Percentiles rank a stretch among this genome's conserved stretches.
Conservation (phyloP, 177 flowering plant species). For the Vitis hybrid region DNA sequence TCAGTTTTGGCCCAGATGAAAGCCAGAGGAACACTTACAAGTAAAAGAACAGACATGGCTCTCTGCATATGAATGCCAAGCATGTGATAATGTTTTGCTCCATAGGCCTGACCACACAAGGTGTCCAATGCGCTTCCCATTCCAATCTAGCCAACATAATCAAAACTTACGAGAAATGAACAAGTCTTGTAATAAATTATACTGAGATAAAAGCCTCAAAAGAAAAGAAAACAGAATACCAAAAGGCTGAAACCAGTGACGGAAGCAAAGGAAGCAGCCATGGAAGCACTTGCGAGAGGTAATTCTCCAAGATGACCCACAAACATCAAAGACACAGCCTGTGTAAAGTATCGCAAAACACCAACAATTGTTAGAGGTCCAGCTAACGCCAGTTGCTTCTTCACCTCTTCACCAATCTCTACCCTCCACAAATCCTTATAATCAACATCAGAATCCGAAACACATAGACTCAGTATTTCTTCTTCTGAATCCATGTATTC, state of each 20-base stretch:
- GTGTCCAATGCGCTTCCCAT: slow-evolving; percentile 33
- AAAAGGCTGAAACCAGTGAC: slow-evolving; percentile 37
- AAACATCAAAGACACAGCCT: slow-evolving; percentile 43
- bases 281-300: slow-evolving; percentile 40
- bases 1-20: slow-evolving; percentile 20
- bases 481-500: too few relatives aligned
- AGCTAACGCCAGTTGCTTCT: slow-evolving; percentile 40
- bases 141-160: slow-evolving; percentile 18
- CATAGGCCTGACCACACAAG: slow-evolving; percentile 28
- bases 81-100: slow-evolving; percentile 28
- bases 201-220: too few relatives aligned
- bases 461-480: too few relatives aligned
- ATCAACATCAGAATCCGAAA: too few relatives aligned
- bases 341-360: slow-evolving; percentile 22
- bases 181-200: too few relatives aligned
- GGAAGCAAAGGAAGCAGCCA: slow-evolving; percentile 43
- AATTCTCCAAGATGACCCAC: slow-evolving; percentile 52
- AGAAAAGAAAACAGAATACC: slow-evolving; percentile 10
- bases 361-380: slow-evolving; percentile 34
- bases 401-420: slow-evolving; percentile 30
- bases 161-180: too few relatives aligned
- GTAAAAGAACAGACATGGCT: slow-evolving; percentile 21
- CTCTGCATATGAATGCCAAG: slow-evolving; percentile 26
- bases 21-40: slow-evolving; percentile 21
- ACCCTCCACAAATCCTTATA: slow-evolving; percentile 1